Evolutionary conservation across 129 eudicot species (phyloP).

Genomic region (Apium graveolens): DNA sequence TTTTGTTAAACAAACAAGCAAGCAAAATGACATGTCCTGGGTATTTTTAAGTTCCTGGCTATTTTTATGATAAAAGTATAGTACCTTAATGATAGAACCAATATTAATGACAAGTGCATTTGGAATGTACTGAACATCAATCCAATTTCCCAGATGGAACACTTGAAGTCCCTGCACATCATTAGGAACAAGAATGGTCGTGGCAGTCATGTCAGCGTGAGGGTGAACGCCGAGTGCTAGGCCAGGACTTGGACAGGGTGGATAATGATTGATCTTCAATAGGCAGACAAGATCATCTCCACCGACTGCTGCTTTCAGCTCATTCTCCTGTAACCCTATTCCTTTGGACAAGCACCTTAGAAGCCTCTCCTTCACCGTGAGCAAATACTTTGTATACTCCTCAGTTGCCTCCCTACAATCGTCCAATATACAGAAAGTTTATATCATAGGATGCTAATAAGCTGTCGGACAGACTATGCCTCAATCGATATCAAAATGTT

Average conservation of each 20-base stretch:
- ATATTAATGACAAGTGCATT: conserved; percentile 14
- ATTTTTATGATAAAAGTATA: not conserved
- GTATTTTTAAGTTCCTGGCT: too few species aligned
- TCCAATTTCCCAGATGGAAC: conserved; percentile 11
- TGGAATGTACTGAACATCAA: conserved; percentile 10
- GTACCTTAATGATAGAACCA: conserved; percentile 18
- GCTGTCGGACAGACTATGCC: not conserved
- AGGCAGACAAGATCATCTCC: conserved; percentile 12
- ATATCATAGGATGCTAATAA: not conserved
- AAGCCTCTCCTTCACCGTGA: conserved; percentile 5
- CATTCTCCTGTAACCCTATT: conserved; percentile 14
- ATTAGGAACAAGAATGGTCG: conserved; percentile 19
- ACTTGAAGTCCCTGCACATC: conserved; percentile 22
- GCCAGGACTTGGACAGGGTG: conserved; percentile 23
- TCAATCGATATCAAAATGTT: not conserved
- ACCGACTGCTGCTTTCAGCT: conserved; percentile 3
- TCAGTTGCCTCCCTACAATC: conserved; percentile 20
- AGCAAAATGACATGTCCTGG: too few species aligned
- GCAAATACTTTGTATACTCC: conserved; percentile 12
- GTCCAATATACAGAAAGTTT: not conserved
- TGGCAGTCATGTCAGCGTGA: conserved; percentile 18
- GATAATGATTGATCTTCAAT: conserved; percentile 22
- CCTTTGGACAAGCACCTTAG: conserved; percentile 14
- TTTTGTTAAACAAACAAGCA: too few species aligned
- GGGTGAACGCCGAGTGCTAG: conserved; percentile 17